Conservation (phyloP, 2,329 filamentous ascomycete species). For the Apiospora rasikravindrae region DNA sequence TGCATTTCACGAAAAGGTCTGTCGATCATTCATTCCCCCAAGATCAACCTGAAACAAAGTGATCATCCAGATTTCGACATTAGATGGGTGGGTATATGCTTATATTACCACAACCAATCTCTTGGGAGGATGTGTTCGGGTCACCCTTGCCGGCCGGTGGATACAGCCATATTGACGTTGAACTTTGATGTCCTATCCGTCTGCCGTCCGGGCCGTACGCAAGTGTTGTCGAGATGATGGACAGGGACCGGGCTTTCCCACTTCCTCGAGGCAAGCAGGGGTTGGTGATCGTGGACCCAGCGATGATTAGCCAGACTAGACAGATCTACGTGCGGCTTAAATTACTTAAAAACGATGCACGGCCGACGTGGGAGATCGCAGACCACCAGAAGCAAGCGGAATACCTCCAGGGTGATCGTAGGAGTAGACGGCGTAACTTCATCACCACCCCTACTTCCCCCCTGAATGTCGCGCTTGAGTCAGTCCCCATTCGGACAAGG, state of each 20-base stretch:
- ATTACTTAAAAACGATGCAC: neutral
- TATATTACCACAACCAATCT: neutral
- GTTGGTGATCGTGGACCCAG: neutral
- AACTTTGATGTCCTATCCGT: neutral
- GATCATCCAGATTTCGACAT: neutral
- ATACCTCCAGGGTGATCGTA: neutral
- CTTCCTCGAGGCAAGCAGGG: neutral
- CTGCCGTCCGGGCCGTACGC: neutral
- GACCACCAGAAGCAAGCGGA: neutral
- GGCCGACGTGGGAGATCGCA: neutral
- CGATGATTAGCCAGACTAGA: neutral
- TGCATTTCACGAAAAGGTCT: no score
- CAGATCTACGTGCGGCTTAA: neutral
- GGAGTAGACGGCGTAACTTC: neutral
- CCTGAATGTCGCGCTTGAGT: no score
- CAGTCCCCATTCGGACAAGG: no score
- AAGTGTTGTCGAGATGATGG: neutral
- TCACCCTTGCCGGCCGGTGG: neutral
- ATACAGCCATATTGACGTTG: neutral
- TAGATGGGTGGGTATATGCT: neutral
- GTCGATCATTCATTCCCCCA: neutral
- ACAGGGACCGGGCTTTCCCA: neutral
- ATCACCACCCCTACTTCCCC: no score
- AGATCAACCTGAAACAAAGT: neutral
- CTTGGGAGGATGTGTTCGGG: neutral